A percentile compares a stretch with the other conserved stretches of the same genome.
phyloP scores from a whole-genome alignment of 2,329 filamentous ascomycete species.

The Westerdykella aurantiaca region DNA sequence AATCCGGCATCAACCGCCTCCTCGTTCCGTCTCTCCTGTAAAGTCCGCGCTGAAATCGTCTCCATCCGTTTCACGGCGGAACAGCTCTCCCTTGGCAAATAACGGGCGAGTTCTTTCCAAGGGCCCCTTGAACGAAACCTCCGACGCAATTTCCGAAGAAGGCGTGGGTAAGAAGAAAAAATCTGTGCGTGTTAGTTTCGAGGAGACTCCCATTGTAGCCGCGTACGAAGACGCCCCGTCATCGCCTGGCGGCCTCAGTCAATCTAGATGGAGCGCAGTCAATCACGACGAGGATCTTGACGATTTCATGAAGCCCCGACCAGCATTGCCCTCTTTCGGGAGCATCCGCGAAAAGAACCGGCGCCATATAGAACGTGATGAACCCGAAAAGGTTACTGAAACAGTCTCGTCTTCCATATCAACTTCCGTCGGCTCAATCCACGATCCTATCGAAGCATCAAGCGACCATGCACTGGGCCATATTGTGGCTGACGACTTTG shows the following conservation, averaged over 20 bases:
- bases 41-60: slow-evolving; percentile 70
- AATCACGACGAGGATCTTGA: slow-evolving; percentile 58
- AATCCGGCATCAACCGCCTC: slow-evolving; percentile 62
- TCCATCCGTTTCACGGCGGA: slow-evolving; percentile 48
- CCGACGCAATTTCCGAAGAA: slow-evolving; percentile 49
- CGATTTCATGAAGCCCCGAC: slow-evolving; percentile 65
- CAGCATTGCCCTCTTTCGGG: slow-evolving; percentile 67
- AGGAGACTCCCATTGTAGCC: slow-evolving; percentile 57
- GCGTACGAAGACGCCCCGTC: slow-evolving; percentile 17
- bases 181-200: slow-evolving; percentile 70
- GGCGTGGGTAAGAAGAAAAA: slow-evolving; percentile 50
- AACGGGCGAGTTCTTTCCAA: slow-evolving; percentile 46
- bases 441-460: slow-evolving; percentile 47
- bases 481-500: slow-evolving; percentile 51
- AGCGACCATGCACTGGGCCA: slow-evolving; percentile 56
- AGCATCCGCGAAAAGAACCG: slow-evolving; percentile 62
- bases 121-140: slow-evolving; percentile 49
- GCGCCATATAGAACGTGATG: slow-evolving; percentile 41
- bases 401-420: slow-evolving; percentile 37
- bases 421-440: slow-evolving; percentile 28
- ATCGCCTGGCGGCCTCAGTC: slow-evolving; percentile 18
- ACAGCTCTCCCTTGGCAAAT: slow-evolving; percentile 43
- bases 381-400: slow-evolving; percentile 50
- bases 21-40: slow-evolving; percentile 66
- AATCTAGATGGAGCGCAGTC: slow-evolving; percentile 41